Evolutionary conservation across 2,329 filamentous ascomycete species (phyloP).

Genomic region (Cytospora chrysosperma): DNA sequence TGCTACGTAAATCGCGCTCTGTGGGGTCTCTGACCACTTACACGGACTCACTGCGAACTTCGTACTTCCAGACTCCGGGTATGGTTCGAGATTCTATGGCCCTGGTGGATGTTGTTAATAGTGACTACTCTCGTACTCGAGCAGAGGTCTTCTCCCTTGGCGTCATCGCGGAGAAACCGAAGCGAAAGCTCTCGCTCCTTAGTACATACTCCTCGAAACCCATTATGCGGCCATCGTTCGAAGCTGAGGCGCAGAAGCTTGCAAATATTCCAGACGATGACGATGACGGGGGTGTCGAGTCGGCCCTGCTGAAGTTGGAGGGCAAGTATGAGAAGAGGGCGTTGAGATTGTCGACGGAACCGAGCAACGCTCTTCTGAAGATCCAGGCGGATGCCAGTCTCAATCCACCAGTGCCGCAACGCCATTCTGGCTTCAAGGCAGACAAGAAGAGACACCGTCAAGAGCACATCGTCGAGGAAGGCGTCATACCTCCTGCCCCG

Average conservation of each 20-base stretch:
- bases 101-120: constrained; percentile 46
- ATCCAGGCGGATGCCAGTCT: background rate
- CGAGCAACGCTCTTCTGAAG: constrained; percentile 20
- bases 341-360: constrained; percentile 42
- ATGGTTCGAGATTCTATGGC: constrained; percentile 38
- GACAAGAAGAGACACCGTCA: constrained; percentile 49
- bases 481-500: constrained; percentile 34
- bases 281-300: constrained; percentile 85
- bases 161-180: constrained; percentile 52
- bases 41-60: constrained; percentile 60
- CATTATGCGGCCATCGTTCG: constrained; percentile 72
- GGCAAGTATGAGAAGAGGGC: constrained; percentile 69
- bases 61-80: constrained; percentile 47
- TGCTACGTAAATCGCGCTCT: constrained; percentile 54
- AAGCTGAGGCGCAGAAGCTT: constrained; percentile 82
- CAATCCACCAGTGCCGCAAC: constrained; percentile 14
- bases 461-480: constrained; percentile 44
- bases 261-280: constrained; percentile 85
- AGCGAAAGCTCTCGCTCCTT: constrained; percentile 52
- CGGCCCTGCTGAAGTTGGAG: constrained; percentile 88
- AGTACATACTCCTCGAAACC: constrained; percentile 64
- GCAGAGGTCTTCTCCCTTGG: constrained; percentile 55
- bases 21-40: constrained; percentile 60
- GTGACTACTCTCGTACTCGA: constrained; percentile 42
- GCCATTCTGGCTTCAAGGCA: constrained; percentile 30